These are phyloP conservation scores for Pythium aquatile DNA, from an alignment of 352 stramenopile species.

Conservation along the genomic window DNA sequence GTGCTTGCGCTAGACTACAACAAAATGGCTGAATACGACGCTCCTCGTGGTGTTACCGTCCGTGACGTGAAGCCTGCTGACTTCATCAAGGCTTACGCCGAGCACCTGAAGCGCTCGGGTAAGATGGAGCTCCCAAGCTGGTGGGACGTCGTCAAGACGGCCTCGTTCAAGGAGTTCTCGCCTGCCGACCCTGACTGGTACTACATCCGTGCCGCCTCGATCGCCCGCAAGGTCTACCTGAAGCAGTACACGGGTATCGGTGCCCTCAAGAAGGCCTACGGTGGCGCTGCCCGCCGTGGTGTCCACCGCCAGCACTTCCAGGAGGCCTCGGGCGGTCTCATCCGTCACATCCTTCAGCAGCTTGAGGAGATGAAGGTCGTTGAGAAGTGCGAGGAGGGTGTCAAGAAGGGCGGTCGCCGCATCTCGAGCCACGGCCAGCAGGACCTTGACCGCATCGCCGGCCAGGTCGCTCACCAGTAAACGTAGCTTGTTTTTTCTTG, in stretches of 20 bases:
- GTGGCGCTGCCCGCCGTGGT: constrained; percentile 90
- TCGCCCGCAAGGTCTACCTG: constrained; percentile 98
- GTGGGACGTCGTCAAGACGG: constrained; percentile 98
- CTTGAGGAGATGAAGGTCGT: constrained; percentile 99
- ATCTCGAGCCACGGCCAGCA: constrained; percentile 98
- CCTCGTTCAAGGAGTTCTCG: constrained; percentile 97
- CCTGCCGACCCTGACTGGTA: constrained; percentile 99
- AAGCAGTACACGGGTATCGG: constrained; percentile 96
- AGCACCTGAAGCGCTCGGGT: constrained; percentile 98
- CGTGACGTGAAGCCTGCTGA: constrained; percentile 95
- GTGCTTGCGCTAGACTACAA: constrained; percentile 51
- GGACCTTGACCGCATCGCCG: constrained; percentile 98
- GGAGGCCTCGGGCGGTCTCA: constrained; percentile 94
- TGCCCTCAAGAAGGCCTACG: constrained; percentile 98
- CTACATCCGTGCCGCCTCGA: constrained; percentile 97
- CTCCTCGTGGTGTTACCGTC: constrained; percentile 93
- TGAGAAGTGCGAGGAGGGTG: constrained; percentile 91
- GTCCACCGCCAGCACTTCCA: constrained; percentile 96
- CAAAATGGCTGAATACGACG: constrained; percentile 83
- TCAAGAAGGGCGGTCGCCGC: constrained; percentile 93
- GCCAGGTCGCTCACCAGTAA: constrained; percentile 90
- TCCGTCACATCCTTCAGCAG: constrained; percentile 97
- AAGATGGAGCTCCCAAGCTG: constrained; percentile 98
- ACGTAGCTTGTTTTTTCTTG: constrained; percentile 29
- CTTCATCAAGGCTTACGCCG: constrained; percentile 98